Percentiles rank a stretch among this genome's conserved stretches.
phyloP scores from a whole-genome alignment of 345 rosid species.

The Euphorbia tirucalli region DNA sequence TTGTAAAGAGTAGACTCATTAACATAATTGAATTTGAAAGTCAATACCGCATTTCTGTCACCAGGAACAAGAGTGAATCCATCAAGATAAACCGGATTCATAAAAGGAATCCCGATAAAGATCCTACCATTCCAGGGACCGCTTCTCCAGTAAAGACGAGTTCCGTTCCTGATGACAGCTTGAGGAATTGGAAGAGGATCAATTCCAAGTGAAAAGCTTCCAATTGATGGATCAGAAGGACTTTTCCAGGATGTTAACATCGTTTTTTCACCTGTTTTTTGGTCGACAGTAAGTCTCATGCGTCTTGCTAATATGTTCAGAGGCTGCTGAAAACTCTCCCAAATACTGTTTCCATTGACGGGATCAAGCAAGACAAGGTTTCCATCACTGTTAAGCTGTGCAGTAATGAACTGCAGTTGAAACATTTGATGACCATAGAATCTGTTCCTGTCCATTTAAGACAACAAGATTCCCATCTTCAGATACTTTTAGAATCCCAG shows the following conservation, averaged over 20 bases:
- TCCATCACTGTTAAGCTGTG: slow-evolving; percentile 46
- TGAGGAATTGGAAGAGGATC: slow-evolving; percentile 31
- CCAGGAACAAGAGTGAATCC: slow-evolving; percentile 22
- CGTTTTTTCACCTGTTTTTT: slow-evolving; percentile 26
- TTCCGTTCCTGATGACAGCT: slow-evolving; percentile 41
- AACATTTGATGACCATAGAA: slow-evolving; percentile 56
- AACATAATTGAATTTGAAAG: slow-evolving; percentile 5
- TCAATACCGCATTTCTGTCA: slow-evolving; percentile 8
- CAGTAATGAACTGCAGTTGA: slow-evolving; percentile 22
- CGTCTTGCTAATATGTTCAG: slow-evolving; percentile 25
- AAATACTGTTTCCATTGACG: slow-evolving; percentile 22
- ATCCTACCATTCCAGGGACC: slow-evolving; percentile 60
- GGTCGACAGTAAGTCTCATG: slow-evolving; percentile 37
- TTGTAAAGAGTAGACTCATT: slow-evolving; percentile 11
- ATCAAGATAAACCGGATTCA: slow-evolving; percentile 28
- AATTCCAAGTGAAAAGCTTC: slow-evolving; percentile 41
- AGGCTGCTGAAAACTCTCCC: slow-evolving; percentile 64
- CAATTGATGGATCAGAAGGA: slow-evolving; percentile 50
- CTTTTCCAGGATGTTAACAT: slow-evolving; percentile 50
- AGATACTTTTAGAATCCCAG: slow-evolving; percentile 41
- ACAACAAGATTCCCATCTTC: slow-evolving; percentile 43
- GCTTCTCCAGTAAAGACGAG: slow-evolving; percentile 39
- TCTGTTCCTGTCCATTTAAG: slow-evolving; percentile 28
- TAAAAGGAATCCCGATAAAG: slow-evolving; percentile 32
- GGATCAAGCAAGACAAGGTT: slow-evolving; percentile 42